phyloP scores from a whole-genome alignment of 768 basidiomycete species.

The Collybia sp. region DNA sequence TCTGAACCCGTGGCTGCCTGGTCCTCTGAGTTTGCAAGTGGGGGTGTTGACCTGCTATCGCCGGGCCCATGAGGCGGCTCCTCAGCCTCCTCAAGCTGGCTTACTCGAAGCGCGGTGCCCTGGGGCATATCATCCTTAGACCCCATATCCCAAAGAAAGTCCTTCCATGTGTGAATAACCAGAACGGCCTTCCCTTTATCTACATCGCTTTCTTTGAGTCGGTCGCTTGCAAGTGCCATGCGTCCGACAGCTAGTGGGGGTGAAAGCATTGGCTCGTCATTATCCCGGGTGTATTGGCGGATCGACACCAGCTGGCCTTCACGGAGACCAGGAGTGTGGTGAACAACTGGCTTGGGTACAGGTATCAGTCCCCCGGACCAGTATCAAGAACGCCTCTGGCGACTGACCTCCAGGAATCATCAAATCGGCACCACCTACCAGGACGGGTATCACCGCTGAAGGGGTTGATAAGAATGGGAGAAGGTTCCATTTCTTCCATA shows the following conservation, averaged over 20 bases:
- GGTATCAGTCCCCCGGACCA: constrained; percentile 1
- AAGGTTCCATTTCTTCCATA: constrained; percentile 71
- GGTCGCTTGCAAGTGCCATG: constrained; percentile 53
- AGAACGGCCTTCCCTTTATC: constrained; percentile 77
- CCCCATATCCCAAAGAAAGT: constrained; percentile 71
- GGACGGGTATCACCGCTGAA: constrained; percentile 60
- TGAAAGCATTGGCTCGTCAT: constrained; percentile 30
- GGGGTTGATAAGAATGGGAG: constrained; percentile 73
- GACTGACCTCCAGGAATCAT: constrained; percentile 82
- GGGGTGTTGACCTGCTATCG: constrained; percentile 3
- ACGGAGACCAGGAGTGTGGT: constrained; percentile 36
- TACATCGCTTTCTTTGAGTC: constrained; percentile 33
- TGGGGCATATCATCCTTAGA: constrained; percentile 21
- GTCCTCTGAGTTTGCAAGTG: constrained; percentile 2
- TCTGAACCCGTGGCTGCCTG: constrained; percentile 2
- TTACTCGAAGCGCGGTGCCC: neutral
- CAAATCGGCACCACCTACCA: constrained; percentile 79
- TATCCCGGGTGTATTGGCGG: constrained; percentile 37
- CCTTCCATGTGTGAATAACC: constrained; percentile 73
- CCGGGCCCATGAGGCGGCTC: constrained; percentile 38
- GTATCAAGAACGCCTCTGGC: neutral
- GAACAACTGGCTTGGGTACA: constrained; percentile 50
- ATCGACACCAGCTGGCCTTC: constrained; percentile 61
- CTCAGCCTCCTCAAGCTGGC: constrained; percentile 13
- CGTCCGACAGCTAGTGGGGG: constrained; percentile 74